Evolutionary conservation across 495 filamentous ascomycete species (phyloP).

Genomic region (Recurvomyces mirabilis): DNA sequence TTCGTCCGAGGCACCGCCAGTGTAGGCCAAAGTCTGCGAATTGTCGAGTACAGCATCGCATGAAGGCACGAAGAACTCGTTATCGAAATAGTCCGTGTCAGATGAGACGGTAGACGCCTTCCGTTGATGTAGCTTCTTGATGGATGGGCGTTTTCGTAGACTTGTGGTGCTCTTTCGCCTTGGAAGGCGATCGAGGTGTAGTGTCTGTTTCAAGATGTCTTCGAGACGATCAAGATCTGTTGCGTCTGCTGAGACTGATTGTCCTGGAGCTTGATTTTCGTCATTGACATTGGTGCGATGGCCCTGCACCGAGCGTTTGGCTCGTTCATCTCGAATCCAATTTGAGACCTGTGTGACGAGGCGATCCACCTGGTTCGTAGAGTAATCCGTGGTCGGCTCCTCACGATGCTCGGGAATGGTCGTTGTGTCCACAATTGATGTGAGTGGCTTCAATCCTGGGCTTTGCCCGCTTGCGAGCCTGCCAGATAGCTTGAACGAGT

Average conservation of each 20-base stretch:
- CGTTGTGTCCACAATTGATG: slow-evolving; percentile 10
- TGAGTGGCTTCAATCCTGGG: slow-evolving; percentile 5
- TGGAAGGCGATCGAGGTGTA: slow-evolving; percentile 30
- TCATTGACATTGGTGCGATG: background rate
- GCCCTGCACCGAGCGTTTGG: slow-evolving; percentile 30
- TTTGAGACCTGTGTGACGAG: slow-evolving; percentile 61
- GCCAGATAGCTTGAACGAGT: slow-evolving; percentile 24
- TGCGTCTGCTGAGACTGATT: background rate
- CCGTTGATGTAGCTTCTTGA: slow-evolving; percentile 24
- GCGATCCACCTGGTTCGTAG: slow-evolving; percentile 28
- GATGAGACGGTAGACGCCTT: slow-evolving; percentile 43
- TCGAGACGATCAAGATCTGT: slow-evolving; percentile 29
- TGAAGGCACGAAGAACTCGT: slow-evolving; percentile 57
- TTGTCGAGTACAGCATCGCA: slow-evolving; percentile 80
- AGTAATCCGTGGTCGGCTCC: background rate
- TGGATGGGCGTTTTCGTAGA: slow-evolving; percentile 19
- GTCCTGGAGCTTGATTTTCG: background rate
- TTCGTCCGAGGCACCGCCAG: slow-evolving; percentile 45
- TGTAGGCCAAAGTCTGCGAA: slow-evolving; percentile 70
- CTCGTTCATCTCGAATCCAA: slow-evolving; percentile 71
- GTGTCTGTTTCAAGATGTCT: slow-evolving; percentile 26
- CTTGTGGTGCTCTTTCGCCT: slow-evolving; percentile 23
- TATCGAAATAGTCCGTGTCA: slow-evolving; percentile 67
- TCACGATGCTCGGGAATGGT: background rate
- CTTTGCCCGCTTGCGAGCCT: slow-evolving; percentile 14